Base-by-base conservation (phyloP, 116 monocot genomes). In the Posidonia oceanica region DNA sequence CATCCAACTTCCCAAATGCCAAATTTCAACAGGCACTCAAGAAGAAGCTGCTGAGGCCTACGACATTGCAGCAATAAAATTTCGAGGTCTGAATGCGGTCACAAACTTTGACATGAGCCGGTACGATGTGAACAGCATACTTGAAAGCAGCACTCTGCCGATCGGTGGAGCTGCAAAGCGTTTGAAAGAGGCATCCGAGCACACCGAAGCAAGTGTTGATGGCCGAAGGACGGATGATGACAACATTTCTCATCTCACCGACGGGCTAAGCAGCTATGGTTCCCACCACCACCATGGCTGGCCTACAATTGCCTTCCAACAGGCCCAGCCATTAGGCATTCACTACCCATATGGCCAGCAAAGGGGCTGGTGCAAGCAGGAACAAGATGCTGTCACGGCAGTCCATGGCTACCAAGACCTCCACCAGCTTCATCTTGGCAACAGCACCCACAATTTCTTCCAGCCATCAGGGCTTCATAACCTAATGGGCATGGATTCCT, bases 21-120 rank as follows among this genome's bases (percentile, higher is more conserved):
- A 29, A 29, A 29, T 29, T 29, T 29, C 29, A 29, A 2, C 60
- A 94, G 94, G 94, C 74, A 94, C 94, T 7, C 90, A 94, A 77
- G 94, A 94, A 71, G 94, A 94, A 80, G 93, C 93, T 1, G 93
- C 93, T 0, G 93, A 94, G 68, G 94, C 94, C 14, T 94, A 94
- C 38, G 94, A 94, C 77, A 94, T 94, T 1, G 94, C 94, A 0
- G 94, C 94, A 7, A 94, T 94, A 39, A 94, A 94, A 63, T 94
- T 94, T 75, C 85, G 94, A 0, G 94, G 94, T 2, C 86, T 94
- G 20, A 94, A 88, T 69, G 94, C 94, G 7, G 94, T 94, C 53
- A 94, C 94, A 13, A 94, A 94, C 82, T 94, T 94, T 69, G 94
- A 90, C 82, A 94, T 94, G 94, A 94, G 71, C 78, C 85, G 94